Base-by-base conservation (phyloP, 2,329 filamentous ascomycete genomes). In the Cryphonectria parasitica region DNA sequence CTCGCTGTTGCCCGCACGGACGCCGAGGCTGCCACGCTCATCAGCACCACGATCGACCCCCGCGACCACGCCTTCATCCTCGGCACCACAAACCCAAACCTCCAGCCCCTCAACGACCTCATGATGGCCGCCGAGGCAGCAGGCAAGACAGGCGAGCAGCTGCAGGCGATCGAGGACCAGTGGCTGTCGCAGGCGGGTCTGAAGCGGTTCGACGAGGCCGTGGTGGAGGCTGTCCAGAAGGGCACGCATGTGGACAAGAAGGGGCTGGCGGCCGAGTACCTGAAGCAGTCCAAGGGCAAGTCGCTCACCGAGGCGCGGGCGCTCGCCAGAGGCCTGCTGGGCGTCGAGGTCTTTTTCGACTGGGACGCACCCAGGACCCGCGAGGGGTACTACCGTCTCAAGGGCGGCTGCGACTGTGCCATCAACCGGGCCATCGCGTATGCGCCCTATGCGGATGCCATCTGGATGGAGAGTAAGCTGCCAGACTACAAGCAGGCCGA, bases 391-490 rank as follows among this genome's bases (percentile, higher is more conserved):
- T 98, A 97, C 86, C 88, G 96, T 73, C 91, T 98, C 80, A 88
- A 93, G 82, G 96, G 96, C 72, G 96, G 96, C 71, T 97, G 93
- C 78, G 91, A 94, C 81, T 97, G 93, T 80, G 94, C 95, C 72
- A 85, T 98, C 80, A 97, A 96, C 86, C 90, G 95, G 64, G 95
- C 95, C 45, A 84, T 97, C 71, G 94, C 95, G 7, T 98, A 97
- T 79, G 95, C 93, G 0, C 95, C 96, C 2, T 97, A 97, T 83
- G 92, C 92, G 73, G 95, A 98, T 78, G 90, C 97, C 80, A 97
- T 99, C 82, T 99, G 96, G 96, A 99, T 99, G 96, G 96, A 99
- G 88, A 95, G 92, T 84, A 98, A 97, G 85, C 86, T 97, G 75
- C 96, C 96, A 62, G 95, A 98, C 80, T 98, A 87, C 81, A 87